These are phyloP conservation scores for Keithomyces neogunnii DNA, from an alignment of 2,329 filamentous ascomycete species.

Conservation along the genomic window DNA sequence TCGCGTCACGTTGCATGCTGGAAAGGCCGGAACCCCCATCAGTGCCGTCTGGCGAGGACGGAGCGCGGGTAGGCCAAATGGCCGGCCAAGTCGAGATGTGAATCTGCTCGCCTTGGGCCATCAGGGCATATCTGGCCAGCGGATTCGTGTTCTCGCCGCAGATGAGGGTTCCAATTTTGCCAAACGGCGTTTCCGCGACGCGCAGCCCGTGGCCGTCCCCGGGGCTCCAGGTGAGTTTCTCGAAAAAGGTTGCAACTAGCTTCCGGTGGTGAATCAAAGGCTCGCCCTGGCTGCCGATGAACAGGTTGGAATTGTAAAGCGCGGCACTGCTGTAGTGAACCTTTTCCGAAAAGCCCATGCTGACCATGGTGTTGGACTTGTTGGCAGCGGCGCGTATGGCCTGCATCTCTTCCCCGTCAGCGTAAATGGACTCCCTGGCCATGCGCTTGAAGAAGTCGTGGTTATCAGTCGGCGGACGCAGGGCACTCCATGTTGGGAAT, in stretches of 20 bases:
- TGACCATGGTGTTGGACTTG: constrained; percentile 29
- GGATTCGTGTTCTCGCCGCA: constrained; percentile 53
- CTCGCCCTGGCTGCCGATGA: constrained; percentile 34
- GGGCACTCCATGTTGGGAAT: constrained; percentile 43
- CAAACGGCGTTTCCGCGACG: constrained; percentile 35
- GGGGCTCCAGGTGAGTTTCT: constrained; percentile 45
- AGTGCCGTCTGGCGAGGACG: background rate
- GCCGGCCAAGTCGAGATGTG: constrained; percentile 49
- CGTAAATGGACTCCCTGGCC: constrained; percentile 33
- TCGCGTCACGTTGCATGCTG: background rate
- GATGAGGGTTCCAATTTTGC: constrained; percentile 40
- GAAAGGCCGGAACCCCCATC: background rate
- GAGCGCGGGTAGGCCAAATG: constrained; percentile 40
- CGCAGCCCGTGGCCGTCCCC: constrained; percentile 42
- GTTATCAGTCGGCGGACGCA: constrained; percentile 38
- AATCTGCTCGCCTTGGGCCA: constrained; percentile 46
- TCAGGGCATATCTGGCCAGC: constrained; percentile 40
- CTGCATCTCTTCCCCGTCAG: constrained; percentile 36
- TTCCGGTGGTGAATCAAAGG: constrained; percentile 45
- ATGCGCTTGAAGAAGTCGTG: constrained; percentile 41
- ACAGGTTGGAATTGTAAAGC: constrained; percentile 42
- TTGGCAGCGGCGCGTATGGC: constrained; percentile 30
- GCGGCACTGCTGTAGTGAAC: constrained; percentile 32
- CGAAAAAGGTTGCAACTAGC: constrained; percentile 46
- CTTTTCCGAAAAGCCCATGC: constrained; percentile 42